These are phyloP conservation scores for Coemansia sp. DNA, from an alignment of 192 early-diverging fungal species.

Conservation along the genomic window DNA sequence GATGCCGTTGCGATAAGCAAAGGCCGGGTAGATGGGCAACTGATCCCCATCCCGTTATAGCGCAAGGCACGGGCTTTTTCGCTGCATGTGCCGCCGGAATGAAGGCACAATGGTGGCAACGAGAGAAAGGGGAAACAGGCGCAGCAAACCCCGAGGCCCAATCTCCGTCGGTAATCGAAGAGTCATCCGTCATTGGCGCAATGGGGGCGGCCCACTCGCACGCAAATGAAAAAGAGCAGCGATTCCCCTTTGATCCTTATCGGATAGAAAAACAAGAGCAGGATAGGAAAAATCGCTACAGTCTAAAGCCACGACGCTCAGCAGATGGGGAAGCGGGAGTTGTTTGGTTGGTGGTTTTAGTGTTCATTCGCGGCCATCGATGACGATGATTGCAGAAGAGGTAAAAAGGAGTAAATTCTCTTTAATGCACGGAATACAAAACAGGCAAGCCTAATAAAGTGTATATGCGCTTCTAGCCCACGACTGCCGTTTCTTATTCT, in stretches of 20 bases:
- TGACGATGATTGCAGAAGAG: neutral
- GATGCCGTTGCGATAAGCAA: neutral
- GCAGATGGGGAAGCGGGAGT: no score
- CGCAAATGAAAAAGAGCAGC: neutral
- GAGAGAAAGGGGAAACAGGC: neutral
- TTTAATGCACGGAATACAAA: neutral
- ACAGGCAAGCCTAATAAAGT: neutral
- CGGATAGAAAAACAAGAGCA: no score
- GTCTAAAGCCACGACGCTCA: no score
- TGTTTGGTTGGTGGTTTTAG: neutral
- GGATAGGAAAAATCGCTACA: no score
- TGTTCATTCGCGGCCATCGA: neutral
- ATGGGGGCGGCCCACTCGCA: neutral
- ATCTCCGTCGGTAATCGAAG: neutral
- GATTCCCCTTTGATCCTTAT: neutral
- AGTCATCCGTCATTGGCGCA: neutral
- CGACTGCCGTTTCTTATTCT: neutral
- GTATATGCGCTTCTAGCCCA: neutral
- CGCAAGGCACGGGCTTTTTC: slow-evolving; percentile 1
- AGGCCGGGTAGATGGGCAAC: no score
- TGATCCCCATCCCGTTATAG: neutral
- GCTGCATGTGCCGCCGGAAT: neutral
- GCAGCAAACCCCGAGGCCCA: neutral
- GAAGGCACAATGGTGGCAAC: neutral
- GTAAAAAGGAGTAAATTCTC: neutral